phyloP scores from a whole-genome alignment of 2,329 filamentous ascomycete genomes.

The Colletotrichum cuscutae region DNA sequence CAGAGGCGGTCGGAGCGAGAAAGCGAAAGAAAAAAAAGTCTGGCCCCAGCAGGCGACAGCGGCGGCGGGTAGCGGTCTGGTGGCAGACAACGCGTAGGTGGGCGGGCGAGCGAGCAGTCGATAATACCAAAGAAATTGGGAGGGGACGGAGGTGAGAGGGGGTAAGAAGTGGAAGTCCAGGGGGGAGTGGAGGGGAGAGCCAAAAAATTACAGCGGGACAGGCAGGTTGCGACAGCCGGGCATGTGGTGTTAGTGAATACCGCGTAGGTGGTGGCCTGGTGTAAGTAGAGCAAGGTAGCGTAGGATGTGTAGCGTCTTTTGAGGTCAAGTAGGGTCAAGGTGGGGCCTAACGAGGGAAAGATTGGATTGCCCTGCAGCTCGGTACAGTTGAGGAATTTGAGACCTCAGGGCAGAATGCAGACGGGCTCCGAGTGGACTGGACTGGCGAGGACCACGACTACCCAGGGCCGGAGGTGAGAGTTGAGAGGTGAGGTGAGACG shows the following conservation, averaged over 20 bases:
- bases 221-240: constrained; percentile 15
- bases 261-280: not conserved
- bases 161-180: constrained; percentile 14
- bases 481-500: too few relatives aligned
- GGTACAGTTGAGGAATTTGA: constrained; percentile 13
- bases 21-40: not conserved
- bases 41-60: constrained; percentile 9
- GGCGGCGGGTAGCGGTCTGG: constrained; percentile 24
- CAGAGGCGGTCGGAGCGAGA: constrained; percentile 17
- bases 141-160: not conserved
- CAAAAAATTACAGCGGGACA: constrained; percentile 14
- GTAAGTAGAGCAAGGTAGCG: constrained; percentile 21
- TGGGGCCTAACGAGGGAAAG: constrained; percentile 26
- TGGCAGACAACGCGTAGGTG: not conserved
- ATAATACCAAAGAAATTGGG: not conserved
- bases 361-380: constrained; percentile 32
- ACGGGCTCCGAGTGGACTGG: too few relatives aligned
- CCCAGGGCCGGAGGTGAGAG: too few relatives aligned
- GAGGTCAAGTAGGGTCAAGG: constrained; percentile 28
- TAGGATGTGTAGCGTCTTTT: constrained; percentile 34
- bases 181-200: not conserved
- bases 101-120: not conserved
- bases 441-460: too few relatives aligned
- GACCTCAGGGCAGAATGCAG: too few relatives aligned
- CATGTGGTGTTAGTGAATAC: not conserved